Conservation (phyloP, 768 basidiomycete genomes). For the Dictyophora rubrovolvata region DNA sequence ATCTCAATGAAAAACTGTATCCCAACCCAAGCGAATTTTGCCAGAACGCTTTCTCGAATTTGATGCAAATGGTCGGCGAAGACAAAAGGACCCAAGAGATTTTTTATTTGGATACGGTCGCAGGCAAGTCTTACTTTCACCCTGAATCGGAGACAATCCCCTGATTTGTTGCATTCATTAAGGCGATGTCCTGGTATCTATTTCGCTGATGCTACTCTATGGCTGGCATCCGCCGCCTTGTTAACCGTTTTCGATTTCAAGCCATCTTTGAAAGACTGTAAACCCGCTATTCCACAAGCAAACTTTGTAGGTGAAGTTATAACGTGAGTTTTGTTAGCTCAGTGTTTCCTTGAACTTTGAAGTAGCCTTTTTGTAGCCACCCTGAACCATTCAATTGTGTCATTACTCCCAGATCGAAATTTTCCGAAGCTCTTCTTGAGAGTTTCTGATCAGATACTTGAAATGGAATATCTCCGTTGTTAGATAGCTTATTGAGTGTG, state of each 20-base stretch:
- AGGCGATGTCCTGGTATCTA: not conserved
- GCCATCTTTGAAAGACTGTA: not conserved
- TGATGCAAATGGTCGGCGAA: not conserved
- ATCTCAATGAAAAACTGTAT: not conserved
- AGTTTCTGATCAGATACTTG: too few species aligned
- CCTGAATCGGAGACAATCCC: too few species aligned
- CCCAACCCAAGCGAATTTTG: not conserved
- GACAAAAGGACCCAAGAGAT: not conserved
- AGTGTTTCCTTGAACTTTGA: too few species aligned
- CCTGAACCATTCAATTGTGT: too few species aligned
- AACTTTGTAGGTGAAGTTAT: not conserved
- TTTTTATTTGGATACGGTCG: not conserved
- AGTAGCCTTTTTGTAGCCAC: too few species aligned
- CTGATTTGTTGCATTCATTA: not conserved
- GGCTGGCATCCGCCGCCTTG: not conserved
- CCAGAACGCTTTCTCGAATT: not conserved
- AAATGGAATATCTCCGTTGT: too few species aligned
- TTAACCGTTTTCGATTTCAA: not conserved
- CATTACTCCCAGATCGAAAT: too few species aligned
- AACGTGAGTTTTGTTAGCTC: not conserved
- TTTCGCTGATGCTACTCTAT: not conserved
- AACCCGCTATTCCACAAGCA: not conserved
- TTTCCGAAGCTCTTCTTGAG: too few species aligned
- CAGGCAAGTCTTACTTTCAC: not conserved
- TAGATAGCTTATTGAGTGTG: too few species aligned